Evolutionary conservation across 192 early-diverging fungal species (phyloP).

Genomic region (Allomyces macrogynus): DNA sequence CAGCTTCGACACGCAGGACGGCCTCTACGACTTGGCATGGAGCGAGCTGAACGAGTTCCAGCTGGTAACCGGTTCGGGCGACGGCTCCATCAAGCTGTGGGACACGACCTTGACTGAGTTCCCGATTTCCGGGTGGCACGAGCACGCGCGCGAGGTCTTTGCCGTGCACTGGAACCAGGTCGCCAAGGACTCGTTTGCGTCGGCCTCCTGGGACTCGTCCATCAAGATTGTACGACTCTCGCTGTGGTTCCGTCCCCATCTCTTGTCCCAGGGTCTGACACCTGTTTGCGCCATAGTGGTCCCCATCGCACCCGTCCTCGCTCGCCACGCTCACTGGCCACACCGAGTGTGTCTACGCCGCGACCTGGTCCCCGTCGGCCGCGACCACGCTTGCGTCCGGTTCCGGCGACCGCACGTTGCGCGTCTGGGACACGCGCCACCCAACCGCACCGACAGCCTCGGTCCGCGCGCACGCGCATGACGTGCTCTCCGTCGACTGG

Average conservation of each 20-base stretch:
- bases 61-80: constrained; percentile 70
- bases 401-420: constrained; percentile 74
- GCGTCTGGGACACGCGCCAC: constrained; percentile 72
- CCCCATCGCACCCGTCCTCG: constrained; percentile 51
- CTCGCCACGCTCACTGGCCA: constrained; percentile 73
- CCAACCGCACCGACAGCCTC: constrained; percentile 37
- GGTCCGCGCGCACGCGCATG: constrained; percentile 53
- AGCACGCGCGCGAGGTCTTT: constrained; percentile 86
- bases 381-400: constrained; percentile 64
- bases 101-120: constrained; percentile 63
- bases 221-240: constrained; percentile 76
- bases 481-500: constrained; percentile 87
- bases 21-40: constrained; percentile 86
- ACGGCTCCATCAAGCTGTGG: constrained; percentile 89
- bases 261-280: too few relatives aligned
- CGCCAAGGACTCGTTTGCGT: constrained; percentile 68
- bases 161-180: constrained; percentile 87
- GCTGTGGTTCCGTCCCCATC: too few relatives aligned
- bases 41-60: constrained; percentile 92
- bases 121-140: constrained; percentile 77
- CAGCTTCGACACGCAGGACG: constrained; percentile 93
- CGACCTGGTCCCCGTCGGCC: constrained; percentile 62
- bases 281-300: constrained; percentile 79
- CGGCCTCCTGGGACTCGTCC: constrained; percentile 85
- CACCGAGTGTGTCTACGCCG: constrained; percentile 72